phyloP scores from a whole-genome alignment of 1,284 basidiomycete species.

The Ustilago lituana region DNA sequence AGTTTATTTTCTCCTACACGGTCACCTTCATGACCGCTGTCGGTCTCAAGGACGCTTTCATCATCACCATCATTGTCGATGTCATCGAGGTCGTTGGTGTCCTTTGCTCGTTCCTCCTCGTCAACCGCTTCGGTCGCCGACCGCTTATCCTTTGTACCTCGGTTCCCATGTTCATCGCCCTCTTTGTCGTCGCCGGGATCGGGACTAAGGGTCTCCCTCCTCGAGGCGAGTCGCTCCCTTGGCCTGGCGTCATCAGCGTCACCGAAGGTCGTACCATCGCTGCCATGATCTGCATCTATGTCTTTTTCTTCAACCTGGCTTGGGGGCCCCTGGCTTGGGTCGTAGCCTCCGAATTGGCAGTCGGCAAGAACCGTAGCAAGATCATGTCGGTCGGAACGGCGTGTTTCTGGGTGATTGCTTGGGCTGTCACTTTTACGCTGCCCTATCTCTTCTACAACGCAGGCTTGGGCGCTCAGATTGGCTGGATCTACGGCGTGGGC shows the following conservation, averaged over 20 bases:
- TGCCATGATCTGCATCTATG: conserved; percentile 70
- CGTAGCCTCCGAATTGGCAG: conserved; percentile 67
- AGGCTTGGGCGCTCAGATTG: conserved; percentile 68
- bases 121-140: conserved; percentile 69
- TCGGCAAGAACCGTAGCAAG: conserved; percentile 69
- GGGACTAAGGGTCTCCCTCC: conserved; percentile 61
- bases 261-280: conserved; percentile 67
- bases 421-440: conserved; percentile 67
- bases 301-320: conserved; percentile 69
- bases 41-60: conserved; percentile 68
- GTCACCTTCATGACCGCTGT: conserved; percentile 52
- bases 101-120: conserved; percentile 68
- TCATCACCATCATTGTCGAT: conserved; percentile 68
- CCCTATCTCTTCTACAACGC: conserved; percentile 64
- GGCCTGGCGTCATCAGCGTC: conserved; percentile 38
- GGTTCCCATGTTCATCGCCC: conserved; percentile 68
- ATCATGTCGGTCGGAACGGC: conserved; percentile 69
- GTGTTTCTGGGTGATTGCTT: conserved; percentile 70
- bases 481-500: conserved; percentile 68
- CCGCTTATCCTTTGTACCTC: conserved; percentile 68
- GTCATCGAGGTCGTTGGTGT: conserved; percentile 69
- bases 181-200: conserved; percentile 68
- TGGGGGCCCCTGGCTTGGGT: conserved; percentile 70
- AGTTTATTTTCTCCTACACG: conserved; percentile 69
- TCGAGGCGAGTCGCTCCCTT: conserved; percentile 44